Evolutionary conservation across 148 eudicot genomes (phyloP).

Genomic region (Fagopyrum esculentum): DNA sequence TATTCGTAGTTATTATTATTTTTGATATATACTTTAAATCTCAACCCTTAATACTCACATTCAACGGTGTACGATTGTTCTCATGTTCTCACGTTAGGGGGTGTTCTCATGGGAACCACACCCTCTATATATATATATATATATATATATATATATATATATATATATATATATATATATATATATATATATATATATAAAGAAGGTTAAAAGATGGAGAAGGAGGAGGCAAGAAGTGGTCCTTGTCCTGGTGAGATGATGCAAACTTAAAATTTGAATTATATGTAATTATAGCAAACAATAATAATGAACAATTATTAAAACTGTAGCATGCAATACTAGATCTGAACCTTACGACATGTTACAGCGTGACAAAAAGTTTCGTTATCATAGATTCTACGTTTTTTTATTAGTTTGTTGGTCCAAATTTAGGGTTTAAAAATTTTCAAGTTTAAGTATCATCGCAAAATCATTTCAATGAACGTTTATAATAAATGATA

Average conservation of each 20-base stretch:
- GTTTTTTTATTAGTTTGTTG: neutral
- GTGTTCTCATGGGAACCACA: too few species aligned
- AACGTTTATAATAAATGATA: too few species aligned
- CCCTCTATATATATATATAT: too few species aligned
- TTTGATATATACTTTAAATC: too few species aligned
- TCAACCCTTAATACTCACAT: too few species aligned
- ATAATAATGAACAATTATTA: neutral
- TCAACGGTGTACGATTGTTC: too few species aligned
- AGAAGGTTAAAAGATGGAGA: neutral
- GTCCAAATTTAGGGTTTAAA: neutral
- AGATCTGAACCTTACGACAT: neutral
- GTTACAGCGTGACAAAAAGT: neutral
- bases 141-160: too few species aligned
- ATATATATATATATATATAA: too few species aligned
- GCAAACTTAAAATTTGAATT: neutral
- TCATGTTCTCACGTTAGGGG: too few species aligned
- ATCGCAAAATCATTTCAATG: too few species aligned
- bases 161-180: too few species aligned
- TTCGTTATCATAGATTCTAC: neutral
- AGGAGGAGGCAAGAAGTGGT: neutral
- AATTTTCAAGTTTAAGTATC: neutral
- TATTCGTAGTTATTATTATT: too few species aligned
- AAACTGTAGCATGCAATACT: slow-evolving; percentile 3
- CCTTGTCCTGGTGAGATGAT: neutral
- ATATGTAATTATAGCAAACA: neutral